phyloP scores from a whole-genome alignment of 2,329 filamentous ascomycete genomes.

The Ophiostoma sp. region DNA sequence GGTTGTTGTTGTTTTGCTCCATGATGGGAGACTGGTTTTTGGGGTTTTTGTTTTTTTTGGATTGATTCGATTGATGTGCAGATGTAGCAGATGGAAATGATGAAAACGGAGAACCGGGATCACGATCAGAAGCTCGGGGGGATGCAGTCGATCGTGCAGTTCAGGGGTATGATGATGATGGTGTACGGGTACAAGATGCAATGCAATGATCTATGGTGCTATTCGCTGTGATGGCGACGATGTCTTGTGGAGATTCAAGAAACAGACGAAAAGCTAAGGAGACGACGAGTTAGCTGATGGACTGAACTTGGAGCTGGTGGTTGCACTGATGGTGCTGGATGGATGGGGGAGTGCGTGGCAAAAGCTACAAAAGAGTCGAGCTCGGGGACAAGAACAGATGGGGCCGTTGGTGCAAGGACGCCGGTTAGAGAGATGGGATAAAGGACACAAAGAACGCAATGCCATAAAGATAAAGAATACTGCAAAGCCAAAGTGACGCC shows the following conservation, averaged over 20 bases:
- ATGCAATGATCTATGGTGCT: background rate
- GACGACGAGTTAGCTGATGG: background rate
- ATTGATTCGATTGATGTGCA: background rate
- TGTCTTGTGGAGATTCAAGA: background rate
- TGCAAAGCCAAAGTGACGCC: background rate
- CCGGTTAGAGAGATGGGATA: background rate
- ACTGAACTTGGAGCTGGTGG: background rate
- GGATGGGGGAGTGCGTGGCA: background rate
- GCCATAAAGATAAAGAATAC: background rate
- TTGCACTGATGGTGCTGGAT: background rate
- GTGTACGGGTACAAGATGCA: background rate
- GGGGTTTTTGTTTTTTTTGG: background rate
- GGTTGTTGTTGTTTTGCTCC: constrained; percentile 15
- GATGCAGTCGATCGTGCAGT: constrained; percentile 14
- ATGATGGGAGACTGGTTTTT: background rate
- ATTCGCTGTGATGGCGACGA: constrained; percentile 6
- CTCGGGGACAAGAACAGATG: background rate
- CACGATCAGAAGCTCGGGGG: background rate
- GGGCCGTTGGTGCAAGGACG: background rate
- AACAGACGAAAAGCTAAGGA: constrained; percentile 3
- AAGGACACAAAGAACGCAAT: background rate
- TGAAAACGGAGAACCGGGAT: constrained; percentile 2
- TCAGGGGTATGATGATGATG: constrained; percentile 5
- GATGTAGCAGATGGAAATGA: background rate
- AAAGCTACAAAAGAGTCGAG: background rate